Conservation (phyloP, 2,329 filamentous ascomycete species). For the Neopestalotiopsis sp. region DNA sequence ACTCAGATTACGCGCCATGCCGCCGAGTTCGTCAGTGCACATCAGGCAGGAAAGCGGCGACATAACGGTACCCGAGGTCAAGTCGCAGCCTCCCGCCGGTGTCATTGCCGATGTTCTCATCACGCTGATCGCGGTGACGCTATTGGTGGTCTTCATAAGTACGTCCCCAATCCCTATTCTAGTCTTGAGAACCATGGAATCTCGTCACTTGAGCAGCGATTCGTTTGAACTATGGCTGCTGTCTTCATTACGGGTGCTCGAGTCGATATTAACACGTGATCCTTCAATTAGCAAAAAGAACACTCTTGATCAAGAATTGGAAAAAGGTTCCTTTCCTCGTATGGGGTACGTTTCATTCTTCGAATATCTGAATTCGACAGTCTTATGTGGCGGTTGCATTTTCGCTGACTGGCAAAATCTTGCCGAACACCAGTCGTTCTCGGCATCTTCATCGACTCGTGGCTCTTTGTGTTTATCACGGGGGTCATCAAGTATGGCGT, state of each 20-base stretch:
- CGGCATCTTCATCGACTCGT: slow-evolving; percentile 64
- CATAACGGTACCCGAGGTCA: neutral
- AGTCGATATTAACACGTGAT: slow-evolving; percentile 7
- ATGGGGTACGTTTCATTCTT: slow-evolving; percentile 43
- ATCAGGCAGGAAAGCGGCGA: neutral
- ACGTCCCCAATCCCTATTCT: neutral
- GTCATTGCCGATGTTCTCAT: slow-evolving; percentile 23
- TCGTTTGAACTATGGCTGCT: neutral
- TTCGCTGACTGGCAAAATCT: neutral
- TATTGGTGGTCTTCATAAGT: slow-evolving; percentile 28
- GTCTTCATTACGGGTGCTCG: too few relatives aligned
- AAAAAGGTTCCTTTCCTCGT: slow-evolving; percentile 45
- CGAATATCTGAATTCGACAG: neutral
- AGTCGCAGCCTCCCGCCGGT: slow-evolving; percentile 19
- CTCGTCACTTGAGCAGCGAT: neutral
- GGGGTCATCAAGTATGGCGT: slow-evolving; percentile 61
- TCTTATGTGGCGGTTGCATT: neutral
- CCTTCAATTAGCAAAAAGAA: slow-evolving; percentile 40
- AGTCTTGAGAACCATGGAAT: too few relatives aligned
- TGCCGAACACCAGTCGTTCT: slow-evolving; percentile 55
- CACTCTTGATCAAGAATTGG: slow-evolving; percentile 44
- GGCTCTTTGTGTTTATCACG: slow-evolving; percentile 62
- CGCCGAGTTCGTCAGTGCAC: neutral
- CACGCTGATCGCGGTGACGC: slow-evolving; percentile 22
- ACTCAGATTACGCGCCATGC: neutral